Percentiles rank a stretch among this genome's conserved stretches.
Conservation (phyloP, 2,329 filamentous ascomycete species). For the Claviceps sp. region DNA sequence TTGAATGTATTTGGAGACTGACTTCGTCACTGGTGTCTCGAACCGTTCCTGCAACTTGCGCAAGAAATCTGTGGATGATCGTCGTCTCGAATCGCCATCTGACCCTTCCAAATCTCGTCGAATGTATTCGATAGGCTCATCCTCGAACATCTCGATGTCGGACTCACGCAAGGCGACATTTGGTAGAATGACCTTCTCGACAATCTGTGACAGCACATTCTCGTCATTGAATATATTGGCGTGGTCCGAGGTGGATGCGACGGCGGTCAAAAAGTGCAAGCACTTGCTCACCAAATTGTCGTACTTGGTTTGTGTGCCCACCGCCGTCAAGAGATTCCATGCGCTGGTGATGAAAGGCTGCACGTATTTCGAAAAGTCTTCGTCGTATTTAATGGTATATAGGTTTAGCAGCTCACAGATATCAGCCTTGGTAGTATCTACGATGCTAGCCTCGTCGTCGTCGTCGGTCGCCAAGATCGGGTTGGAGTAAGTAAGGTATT, state of each 20-base stretch:
- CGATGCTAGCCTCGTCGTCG: constrained; percentile 71
- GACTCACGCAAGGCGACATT: constrained; percentile 87
- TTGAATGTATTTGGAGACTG: constrained; percentile 78
- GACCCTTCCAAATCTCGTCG: constrained; percentile 89
- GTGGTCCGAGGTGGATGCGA: constrained; percentile 66
- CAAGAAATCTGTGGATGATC: constrained; percentile 90
- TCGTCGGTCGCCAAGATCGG: constrained; percentile 71
- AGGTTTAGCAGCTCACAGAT: constrained; percentile 86
- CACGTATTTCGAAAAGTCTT: constrained; percentile 74
- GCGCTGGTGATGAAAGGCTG: constrained; percentile 77
- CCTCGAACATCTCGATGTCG: constrained; percentile 91
- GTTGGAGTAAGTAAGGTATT: constrained; percentile 86
- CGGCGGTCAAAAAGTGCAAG: constrained; percentile 83
- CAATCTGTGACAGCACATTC: constrained; percentile 67
- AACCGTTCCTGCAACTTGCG: constrained; percentile 81
- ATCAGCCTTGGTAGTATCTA: constrained; percentile 82
- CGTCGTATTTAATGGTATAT: constrained; percentile 89
- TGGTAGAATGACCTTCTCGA: constrained; percentile 90
- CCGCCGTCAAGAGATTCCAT: constrained; percentile 80
- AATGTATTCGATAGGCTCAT: constrained; percentile 98
- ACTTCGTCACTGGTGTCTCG: constrained; percentile 67
- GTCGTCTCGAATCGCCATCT: constrained; percentile 81
- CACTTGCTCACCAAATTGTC: constrained; percentile 91
- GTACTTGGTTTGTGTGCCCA: constrained; percentile 81
- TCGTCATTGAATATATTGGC: constrained; percentile 77